phyloP scores from a whole-genome alignment of 768 basidiomycete genomes.

The Lactarius tabidus region DNA sequence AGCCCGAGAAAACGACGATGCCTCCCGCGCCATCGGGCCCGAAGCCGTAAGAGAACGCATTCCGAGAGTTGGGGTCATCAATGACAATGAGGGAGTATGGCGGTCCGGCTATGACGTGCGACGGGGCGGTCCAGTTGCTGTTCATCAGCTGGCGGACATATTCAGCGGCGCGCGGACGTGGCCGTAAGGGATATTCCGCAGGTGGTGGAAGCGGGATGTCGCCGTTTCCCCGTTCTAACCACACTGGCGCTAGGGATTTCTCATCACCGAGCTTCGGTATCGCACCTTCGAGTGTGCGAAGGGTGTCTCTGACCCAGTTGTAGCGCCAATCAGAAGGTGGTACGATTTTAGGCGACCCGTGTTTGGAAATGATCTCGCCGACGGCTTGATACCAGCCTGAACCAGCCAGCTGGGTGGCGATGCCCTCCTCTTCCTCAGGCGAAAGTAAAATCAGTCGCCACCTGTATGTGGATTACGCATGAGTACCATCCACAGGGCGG shows the following conservation, averaged over 20 bases:
- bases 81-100: slow-evolving; percentile 90
- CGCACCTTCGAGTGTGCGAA: slow-evolving; percentile 70
- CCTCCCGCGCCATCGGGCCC: slow-evolving; percentile 89
- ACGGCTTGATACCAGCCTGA: slow-evolving; percentile 86
- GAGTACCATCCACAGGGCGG: slow-evolving; percentile 1
- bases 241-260: slow-evolving; percentile 48
- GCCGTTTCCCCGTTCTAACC: slow-evolving; percentile 49
- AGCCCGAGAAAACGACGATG: slow-evolving; percentile 91
- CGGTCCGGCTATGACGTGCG: slow-evolving; percentile 67
- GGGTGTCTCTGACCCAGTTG: slow-evolving; percentile 75
- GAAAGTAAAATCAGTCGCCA: slow-evolving; percentile 87
- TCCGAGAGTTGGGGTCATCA: slow-evolving; percentile 75
- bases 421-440: slow-evolving; percentile 89
- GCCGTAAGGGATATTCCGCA: slow-evolving; percentile 74
- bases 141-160: slow-evolving; percentile 54
- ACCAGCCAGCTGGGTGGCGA: slow-evolving; percentile 77
- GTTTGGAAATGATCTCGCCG: slow-evolving; percentile 65
- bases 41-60: slow-evolving; percentile 96
- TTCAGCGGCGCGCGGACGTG: slow-evolving; percentile 75
- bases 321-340: slow-evolving; percentile 85
- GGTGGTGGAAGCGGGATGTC: slow-evolving; percentile 73
- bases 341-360: slow-evolving; percentile 58
- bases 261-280: slow-evolving; percentile 67
- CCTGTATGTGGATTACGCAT: slow-evolving; percentile 36
- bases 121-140: slow-evolving; percentile 32